Conservation (phyloP, 2,329 filamentous ascomycete genomes). For the Penicillium sp. region DNA sequence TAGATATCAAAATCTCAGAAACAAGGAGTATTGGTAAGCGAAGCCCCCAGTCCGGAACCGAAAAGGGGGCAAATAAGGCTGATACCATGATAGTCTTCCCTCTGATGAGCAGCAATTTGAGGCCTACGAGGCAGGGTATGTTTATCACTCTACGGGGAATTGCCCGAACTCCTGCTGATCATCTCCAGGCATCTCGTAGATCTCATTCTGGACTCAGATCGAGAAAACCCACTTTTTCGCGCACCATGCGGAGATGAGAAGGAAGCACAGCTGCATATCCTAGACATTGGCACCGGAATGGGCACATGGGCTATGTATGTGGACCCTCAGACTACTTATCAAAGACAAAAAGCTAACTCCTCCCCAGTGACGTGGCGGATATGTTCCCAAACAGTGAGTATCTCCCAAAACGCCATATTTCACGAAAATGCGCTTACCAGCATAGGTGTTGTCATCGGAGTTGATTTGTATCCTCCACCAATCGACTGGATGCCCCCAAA, state of each 20-base stretch:
- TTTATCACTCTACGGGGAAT: neutral
- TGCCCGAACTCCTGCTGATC: neutral
- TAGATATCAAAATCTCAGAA: conserved; percentile 6
- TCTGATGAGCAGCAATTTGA: conserved; percentile 17
- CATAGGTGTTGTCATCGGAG: conserved; percentile 22
- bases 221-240: conserved; percentile 15
- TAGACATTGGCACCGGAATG: conserved; percentile 17
- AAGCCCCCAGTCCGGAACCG: neutral
- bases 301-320: conserved; percentile 17
- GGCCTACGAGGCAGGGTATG: conserved; percentile 17
- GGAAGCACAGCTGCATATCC: conserved; percentile 1
- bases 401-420: neutral
- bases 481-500: conserved; percentile 33
- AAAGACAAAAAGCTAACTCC: neutral
- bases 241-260: conserved; percentile 7
- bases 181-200: conserved; percentile 11
- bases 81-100: conserved; percentile 2
- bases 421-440: neutral
- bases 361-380: conserved; percentile 23
- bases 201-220: conserved; percentile 12
- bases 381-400: conserved; percentile 21
- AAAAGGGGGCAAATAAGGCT: neutral
- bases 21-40: conserved; percentile 5
- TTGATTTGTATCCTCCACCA: conserved; percentile 32
- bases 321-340: neutral